phyloP scores from a whole-genome alignment of 768 basidiomycete species.

The Mycena metata region DNA sequence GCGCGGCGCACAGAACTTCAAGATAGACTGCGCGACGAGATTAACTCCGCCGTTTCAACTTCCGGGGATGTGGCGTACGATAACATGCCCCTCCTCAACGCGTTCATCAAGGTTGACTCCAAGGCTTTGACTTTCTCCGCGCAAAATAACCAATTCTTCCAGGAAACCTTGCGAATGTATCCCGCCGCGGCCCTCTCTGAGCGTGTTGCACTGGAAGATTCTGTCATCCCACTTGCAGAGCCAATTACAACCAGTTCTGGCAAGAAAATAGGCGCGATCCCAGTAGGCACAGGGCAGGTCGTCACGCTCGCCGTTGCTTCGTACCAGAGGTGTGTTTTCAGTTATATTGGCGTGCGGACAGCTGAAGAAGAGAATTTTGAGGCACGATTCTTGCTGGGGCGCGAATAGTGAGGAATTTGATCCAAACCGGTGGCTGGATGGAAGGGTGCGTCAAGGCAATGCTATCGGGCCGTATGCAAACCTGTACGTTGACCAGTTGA shows the following conservation, averaged over 20 bases:
- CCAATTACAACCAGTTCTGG: constrained; percentile 50
- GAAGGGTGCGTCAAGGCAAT: constrained; percentile 36
- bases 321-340: constrained; percentile 49
- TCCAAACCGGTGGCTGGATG: constrained; percentile 51
- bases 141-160: constrained; percentile 38
- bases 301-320: constrained; percentile 50
- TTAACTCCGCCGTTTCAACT: constrained; percentile 31
- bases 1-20: constrained; percentile 60
- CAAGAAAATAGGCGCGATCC: constrained; percentile 45
- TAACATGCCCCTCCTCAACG: constrained; percentile 27
- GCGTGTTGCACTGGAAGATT: constrained; percentile 54
- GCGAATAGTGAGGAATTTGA: constrained; percentile 51
- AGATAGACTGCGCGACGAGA: constrained; percentile 60
- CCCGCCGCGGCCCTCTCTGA: constrained; percentile 49
- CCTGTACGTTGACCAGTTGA: constrained; percentile 40
- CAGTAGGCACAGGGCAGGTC: constrained; percentile 49
- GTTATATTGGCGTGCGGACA: neutral
- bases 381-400: constrained; percentile 49
- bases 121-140: neutral
- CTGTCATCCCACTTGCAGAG: constrained; percentile 56
- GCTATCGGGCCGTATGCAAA: constrained; percentile 44
- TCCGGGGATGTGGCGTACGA: constrained; percentile 13
- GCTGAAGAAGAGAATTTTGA: constrained; percentile 7
- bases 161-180: constrained; percentile 51
- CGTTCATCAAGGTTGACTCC: constrained; percentile 34